Evolutionary conservation across 1,284 basidiomycete genomes (phyloP).

Genomic region (Phlebopus sp.): DNA sequence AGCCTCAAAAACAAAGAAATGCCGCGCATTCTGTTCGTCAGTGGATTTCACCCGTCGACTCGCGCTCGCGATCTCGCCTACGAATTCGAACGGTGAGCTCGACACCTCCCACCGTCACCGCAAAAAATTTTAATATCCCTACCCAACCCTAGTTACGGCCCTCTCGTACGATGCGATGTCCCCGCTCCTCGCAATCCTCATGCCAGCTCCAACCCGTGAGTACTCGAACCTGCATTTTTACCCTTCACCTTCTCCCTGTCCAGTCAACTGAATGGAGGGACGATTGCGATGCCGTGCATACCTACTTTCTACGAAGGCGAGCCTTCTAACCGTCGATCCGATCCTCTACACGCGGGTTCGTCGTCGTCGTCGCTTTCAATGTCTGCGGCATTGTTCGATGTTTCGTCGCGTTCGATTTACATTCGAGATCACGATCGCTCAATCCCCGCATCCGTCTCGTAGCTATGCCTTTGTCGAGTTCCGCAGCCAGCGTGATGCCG

Average conservation of each 20-base stretch:
- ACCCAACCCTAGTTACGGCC: constrained; percentile 55
- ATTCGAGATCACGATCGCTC: constrained; percentile 53
- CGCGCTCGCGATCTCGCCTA: constrained; percentile 81
- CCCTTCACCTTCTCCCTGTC: constrained; percentile 30
- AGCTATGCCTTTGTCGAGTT: constrained; percentile 94
- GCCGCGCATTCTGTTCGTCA: constrained; percentile 85
- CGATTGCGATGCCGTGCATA: constrained; percentile 24
- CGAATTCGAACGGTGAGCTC: constrained; percentile 79
- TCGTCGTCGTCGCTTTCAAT: constrained; percentile 32
- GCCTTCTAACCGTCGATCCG: constrained; percentile 18
- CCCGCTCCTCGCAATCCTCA: constrained; percentile 79
- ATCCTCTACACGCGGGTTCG: constrained; percentile 23
- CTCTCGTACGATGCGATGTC: constrained; percentile 83
- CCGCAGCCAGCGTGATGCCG: constrained; percentile 77
- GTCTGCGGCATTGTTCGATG: constrained; percentile 37
- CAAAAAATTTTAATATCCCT: constrained; percentile 2
- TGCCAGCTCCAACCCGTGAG: constrained; percentile 75
- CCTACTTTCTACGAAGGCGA: constrained; percentile 24
- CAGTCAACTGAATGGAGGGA: constrained; percentile 34
- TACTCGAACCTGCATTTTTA: constrained; percentile 32
- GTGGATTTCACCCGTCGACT: constrained; percentile 76
- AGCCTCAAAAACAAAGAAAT: constrained; percentile 37
- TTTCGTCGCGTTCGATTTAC: constrained; percentile 29
- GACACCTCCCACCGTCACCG: neutral
- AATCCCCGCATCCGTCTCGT: constrained; percentile 52